Evolutionary conservation across 169 alveolate genomes (phyloP).

Genomic region (Cryptosporidium sp.): DNA sequence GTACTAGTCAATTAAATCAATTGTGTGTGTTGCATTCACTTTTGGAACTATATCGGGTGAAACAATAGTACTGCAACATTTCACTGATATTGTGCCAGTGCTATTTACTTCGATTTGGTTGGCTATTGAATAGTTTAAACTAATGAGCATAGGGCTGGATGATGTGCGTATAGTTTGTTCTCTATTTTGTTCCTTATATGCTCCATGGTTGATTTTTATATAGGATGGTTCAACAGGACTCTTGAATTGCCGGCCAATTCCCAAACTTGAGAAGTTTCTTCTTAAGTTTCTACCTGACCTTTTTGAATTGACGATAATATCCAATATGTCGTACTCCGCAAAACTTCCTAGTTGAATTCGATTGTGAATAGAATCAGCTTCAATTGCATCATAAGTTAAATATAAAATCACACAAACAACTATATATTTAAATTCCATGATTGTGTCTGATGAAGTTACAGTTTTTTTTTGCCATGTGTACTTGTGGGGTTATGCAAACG

Average conservation of each 20-base stretch:
- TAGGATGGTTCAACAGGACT: background rate
- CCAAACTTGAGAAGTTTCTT: background rate
- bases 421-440: conserved; percentile 39
- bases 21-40: background rate
- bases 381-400: background rate
- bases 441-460: background rate
- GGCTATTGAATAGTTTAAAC: background rate
- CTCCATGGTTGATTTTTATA: background rate
- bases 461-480: background rate
- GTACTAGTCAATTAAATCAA: background rate
- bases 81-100: background rate
- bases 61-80: background rate
- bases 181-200: background rate
- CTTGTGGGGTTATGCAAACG: conserved; percentile 13
- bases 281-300: background rate
- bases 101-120: background rate
- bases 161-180: background rate
- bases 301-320: background rate
- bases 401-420: conserved; percentile 33
- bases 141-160: background rate
- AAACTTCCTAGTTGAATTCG: background rate
- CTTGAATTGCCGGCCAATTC: background rate
- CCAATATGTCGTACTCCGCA: conserved; percentile 4
- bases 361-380: background rate
- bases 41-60: background rate